A percentile compares a stretch with the other conserved stretches of the same genome.
Conservation (phyloP, 1,284 basidiomycete genomes). For the Tylopilus sp. region DNA sequence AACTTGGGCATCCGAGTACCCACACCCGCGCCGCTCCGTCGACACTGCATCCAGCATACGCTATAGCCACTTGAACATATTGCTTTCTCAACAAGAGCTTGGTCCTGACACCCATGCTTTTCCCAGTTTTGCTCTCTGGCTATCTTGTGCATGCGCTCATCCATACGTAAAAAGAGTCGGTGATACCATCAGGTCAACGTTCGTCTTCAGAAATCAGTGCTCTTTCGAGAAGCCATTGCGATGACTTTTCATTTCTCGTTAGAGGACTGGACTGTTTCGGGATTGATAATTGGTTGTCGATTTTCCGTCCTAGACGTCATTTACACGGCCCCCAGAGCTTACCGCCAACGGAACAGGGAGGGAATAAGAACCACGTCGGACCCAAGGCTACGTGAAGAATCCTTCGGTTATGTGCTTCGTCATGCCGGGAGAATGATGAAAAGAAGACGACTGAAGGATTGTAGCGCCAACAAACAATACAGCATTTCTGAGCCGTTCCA, state of each 20-base stretch:
- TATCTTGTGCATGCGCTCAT: background rate
- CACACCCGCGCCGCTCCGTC: slow-evolving; percentile 1
- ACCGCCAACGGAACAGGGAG: slow-evolving; percentile 20
- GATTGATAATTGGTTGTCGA: too few relatives aligned
- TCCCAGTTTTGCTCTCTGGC: background rate
- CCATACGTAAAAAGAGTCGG: slow-evolving; percentile 18
- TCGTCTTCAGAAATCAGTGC: background rate
- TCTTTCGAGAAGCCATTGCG: background rate
- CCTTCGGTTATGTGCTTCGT: background rate
- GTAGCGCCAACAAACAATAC: slow-evolving; percentile 4
- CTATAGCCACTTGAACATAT: background rate
- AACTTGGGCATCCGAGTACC: slow-evolving; percentile 1
- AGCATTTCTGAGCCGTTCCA: background rate
- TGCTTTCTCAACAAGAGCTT: background rate
- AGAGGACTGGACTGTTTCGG: background rate
- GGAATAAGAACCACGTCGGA: slow-evolving; percentile 4
- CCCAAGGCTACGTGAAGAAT: background rate
- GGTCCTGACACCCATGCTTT: too few relatives aligned
- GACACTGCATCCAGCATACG: background rate
- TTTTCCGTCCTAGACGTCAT: slow-evolving; percentile 1
- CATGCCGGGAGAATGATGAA: background rate
- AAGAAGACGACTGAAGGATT: background rate
- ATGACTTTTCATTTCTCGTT: background rate
- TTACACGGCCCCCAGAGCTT: slow-evolving; percentile 13
- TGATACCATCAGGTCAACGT: background rate